Conservation (phyloP, 208 protist species). For the Spongospora subterranea region DNA sequence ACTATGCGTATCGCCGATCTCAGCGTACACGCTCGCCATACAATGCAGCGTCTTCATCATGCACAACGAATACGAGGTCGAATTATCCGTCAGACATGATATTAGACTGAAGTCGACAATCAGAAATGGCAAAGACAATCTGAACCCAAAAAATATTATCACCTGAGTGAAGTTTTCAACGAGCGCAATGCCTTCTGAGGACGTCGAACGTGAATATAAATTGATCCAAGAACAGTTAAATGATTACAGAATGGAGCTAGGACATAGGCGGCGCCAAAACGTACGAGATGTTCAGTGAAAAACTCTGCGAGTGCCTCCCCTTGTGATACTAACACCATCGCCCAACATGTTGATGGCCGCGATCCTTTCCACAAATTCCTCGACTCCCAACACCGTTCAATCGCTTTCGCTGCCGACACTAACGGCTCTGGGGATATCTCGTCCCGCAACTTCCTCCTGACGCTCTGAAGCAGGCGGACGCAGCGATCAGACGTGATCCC, state of each 20-base stretch:
- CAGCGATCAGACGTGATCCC: neutral
- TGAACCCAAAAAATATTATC: too few species aligned
- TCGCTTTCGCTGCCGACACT: neutral
- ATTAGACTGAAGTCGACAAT: too few species aligned
- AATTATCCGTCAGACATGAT: neutral
- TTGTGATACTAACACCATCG: neutral
- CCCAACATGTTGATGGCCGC: neutral
- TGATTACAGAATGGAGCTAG: neutral
- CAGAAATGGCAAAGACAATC: too few species aligned
- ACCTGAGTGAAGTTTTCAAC: neutral
- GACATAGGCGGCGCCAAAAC: neutral
- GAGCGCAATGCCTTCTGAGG: neutral
- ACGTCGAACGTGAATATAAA: neutral
- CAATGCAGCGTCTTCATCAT: neutral
- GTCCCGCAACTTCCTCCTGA: neutral
- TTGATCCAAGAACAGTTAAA: neutral
- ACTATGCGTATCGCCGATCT: neutral
- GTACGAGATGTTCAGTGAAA: neutral
- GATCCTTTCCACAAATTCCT: too few species aligned
- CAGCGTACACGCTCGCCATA: neutral
- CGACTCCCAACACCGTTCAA: neutral
- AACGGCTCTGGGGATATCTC: neutral
- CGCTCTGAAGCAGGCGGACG: neutral
- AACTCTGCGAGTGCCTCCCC: neutral
- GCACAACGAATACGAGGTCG: neutral